Evolutionary conservation across 768 basidiomycete species (phyloP).

Genomic region (Termitomyces sp.): DNA sequence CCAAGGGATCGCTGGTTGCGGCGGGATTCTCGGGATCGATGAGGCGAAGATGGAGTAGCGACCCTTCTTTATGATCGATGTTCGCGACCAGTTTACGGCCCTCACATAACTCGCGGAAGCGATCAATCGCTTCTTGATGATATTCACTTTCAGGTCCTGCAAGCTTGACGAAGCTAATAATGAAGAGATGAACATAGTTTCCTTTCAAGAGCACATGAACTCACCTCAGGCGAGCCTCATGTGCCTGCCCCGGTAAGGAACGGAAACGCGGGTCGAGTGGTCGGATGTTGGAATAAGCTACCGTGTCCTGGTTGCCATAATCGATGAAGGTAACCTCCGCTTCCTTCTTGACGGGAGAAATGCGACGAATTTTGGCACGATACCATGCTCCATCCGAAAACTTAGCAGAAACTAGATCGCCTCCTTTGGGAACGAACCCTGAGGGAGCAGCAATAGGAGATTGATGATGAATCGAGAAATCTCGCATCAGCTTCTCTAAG

Average conservation of each 20-base stretch:
- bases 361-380: constrained; percentile 83
- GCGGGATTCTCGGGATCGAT: constrained; percentile 82
- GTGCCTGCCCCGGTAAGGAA: constrained; percentile 86
- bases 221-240: constrained; percentile 87
- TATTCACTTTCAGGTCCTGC: constrained; percentile 83
- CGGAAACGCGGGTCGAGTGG: constrained; percentile 91
- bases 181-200: background rate
- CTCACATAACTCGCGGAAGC: constrained; percentile 82
- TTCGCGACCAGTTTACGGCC: constrained; percentile 98
- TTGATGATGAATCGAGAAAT: constrained; percentile 85
- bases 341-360: constrained; percentile 87
- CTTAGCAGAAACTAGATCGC: constrained; percentile 91
- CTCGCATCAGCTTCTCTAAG: constrained; percentile 90
- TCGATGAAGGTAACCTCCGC: constrained; percentile 94
- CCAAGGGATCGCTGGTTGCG: constrained; percentile 59
- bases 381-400: constrained; percentile 96
- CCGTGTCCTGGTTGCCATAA: constrained; percentile 90
- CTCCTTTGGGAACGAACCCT: constrained; percentile 75
- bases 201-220: constrained; percentile 4
- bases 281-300: constrained; percentile 78
- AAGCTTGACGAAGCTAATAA: constrained; percentile 76
- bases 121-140: constrained; percentile 74
- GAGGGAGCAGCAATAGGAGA: constrained; percentile 51
- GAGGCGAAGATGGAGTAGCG: constrained; percentile 79
- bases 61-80: constrained; percentile 80